Conservation (phyloP, 116 monocot species). For the Zostera marina region DNA sequence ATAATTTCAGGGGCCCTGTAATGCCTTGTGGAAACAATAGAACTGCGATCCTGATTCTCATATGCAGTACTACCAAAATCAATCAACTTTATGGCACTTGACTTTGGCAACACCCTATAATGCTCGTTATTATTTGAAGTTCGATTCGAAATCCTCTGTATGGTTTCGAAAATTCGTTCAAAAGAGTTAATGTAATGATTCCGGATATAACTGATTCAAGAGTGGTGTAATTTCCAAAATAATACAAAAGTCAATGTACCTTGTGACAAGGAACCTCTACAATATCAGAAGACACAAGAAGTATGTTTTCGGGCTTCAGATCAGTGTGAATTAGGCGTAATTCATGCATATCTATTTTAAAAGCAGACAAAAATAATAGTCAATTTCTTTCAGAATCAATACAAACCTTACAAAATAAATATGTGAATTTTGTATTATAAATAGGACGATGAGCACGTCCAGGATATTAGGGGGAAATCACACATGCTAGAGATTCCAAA, state of each 20-base stretch:
- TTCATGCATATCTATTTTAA: slow-evolving; percentile 92
- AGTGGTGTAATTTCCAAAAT: slow-evolving; percentile 21
- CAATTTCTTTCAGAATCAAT: slow-evolving; percentile 16
- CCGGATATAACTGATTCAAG: slow-evolving; percentile 14
- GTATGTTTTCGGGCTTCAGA: slow-evolving; percentile 99
- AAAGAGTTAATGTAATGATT: slow-evolving; percentile 15
- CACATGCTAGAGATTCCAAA: slow-evolving; percentile 99
- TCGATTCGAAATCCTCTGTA: slow-evolving; percentile 70
- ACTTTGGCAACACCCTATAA: slow-evolving; percentile 90
- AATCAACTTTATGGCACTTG: slow-evolving; percentile 98
- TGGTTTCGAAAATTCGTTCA: slow-evolving; percentile 48
- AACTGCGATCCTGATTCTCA: slow-evolving; percentile 78
- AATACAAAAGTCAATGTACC: slow-evolving; percentile 45
- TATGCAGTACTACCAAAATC: slow-evolving; percentile 98
- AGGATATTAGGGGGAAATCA: slow-evolving; percentile 14
- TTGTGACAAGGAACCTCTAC: slow-evolving; percentile 70
- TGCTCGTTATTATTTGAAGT: slow-evolving; percentile 55
- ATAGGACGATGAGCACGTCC: slow-evolving; percentile 6
- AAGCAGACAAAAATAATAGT: slow-evolving; percentile 18
- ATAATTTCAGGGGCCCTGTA: slow-evolving; percentile 99
- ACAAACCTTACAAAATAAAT: slow-evolving; percentile 8
- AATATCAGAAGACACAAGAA: slow-evolving; percentile 75
- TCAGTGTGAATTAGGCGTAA: slow-evolving; percentile 96
- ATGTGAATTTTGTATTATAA: not conserved
- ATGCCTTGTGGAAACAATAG: slow-evolving; percentile 91